Conservation (phyloP, 495 filamentous ascomycete species). For the Clavariopsis aquatica region DNA sequence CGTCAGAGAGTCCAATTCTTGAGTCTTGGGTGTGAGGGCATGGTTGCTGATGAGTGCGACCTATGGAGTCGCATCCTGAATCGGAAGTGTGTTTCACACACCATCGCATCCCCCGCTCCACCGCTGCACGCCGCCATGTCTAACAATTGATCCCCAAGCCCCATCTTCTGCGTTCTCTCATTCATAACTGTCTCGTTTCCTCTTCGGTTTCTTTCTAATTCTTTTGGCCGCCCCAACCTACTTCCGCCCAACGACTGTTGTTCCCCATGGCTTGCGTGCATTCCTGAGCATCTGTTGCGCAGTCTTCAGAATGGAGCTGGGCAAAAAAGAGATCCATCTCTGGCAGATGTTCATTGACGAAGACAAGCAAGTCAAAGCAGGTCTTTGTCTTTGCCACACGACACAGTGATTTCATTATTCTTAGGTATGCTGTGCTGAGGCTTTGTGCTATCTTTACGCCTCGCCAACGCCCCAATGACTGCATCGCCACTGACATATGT, state of each 20-base stretch:
- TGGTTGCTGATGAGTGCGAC: constrained; percentile 9
- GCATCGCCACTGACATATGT: not conserved
- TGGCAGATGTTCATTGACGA: constrained; percentile 16
- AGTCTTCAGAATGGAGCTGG: constrained; percentile 19
- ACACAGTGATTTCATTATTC: not conserved
- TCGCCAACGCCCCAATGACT: not conserved
- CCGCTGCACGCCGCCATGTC: not conserved
- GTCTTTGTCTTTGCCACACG: constrained; percentile 9
- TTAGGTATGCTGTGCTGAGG: not conserved
- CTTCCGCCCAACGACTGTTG: not conserved
- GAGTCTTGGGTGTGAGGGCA: not conserved
- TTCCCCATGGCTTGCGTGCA: not conserved
- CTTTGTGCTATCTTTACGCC: not conserved
- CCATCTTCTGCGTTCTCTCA: not conserved
- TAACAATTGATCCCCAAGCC: not conserved
- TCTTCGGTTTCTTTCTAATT: not conserved
- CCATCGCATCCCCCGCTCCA: not conserved
- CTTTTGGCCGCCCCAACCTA: not conserved
- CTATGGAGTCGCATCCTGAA: constrained; percentile 13
- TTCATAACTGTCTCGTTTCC: not conserved
- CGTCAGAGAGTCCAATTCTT: not conserved
- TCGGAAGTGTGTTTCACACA: constrained; percentile 18
- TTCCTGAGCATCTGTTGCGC: constrained; percentile 13
- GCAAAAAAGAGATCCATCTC: constrained; percentile 7
- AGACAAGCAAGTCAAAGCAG: constrained; percentile 23